Evolutionary conservation across 2,329 filamentous ascomycete genomes (phyloP).

Genomic region (Fusarium goolgardi): DNA sequence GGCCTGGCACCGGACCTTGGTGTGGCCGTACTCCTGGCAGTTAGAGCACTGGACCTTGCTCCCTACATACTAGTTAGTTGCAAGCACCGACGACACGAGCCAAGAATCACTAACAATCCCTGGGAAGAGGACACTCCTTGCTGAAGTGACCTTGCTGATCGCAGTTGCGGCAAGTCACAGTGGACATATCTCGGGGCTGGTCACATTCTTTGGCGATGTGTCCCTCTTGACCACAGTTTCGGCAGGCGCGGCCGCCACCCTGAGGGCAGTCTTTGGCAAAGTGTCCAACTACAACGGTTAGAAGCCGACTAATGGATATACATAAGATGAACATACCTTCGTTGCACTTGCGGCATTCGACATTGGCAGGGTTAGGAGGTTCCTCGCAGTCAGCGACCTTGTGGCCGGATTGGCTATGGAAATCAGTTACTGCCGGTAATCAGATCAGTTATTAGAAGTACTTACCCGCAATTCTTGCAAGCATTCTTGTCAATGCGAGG

Average conservation of each 20-base stretch:
- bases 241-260: conserved; percentile 65
- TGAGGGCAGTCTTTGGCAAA: conserved; percentile 73
- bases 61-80: conserved; percentile 48
- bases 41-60: conserved; percentile 55
- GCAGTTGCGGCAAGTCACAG: conserved; percentile 71
- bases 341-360: conserved; percentile 74
- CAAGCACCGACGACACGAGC: not conserved
- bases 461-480: conserved; percentile 74
- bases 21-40: conserved; percentile 55
- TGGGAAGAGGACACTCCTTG: conserved; percentile 71
- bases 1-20: conserved; percentile 55
- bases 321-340: conserved; percentile 61
- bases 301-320: not conserved
- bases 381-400: conserved; percentile 64
- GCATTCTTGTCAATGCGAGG: conserved; percentile 72
- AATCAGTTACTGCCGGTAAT: conserved; percentile 24
- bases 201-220: conserved; percentile 66
- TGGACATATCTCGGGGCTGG: conserved; percentile 56
- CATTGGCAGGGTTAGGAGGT: conserved; percentile 69
- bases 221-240: conserved; percentile 73
- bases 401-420: conserved; percentile 61
- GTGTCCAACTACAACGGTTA: conserved; percentile 63
- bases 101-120: conserved; percentile 50
- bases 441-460: not conserved
- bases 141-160: conserved; percentile 70